A percentile compares a stretch with the other conserved stretches of the same genome.
These are phyloP conservation scores for Cucurbita ficifolia DNA, from an alignment of 306 rosid genomes.

Conservation along the genomic window DNA sequence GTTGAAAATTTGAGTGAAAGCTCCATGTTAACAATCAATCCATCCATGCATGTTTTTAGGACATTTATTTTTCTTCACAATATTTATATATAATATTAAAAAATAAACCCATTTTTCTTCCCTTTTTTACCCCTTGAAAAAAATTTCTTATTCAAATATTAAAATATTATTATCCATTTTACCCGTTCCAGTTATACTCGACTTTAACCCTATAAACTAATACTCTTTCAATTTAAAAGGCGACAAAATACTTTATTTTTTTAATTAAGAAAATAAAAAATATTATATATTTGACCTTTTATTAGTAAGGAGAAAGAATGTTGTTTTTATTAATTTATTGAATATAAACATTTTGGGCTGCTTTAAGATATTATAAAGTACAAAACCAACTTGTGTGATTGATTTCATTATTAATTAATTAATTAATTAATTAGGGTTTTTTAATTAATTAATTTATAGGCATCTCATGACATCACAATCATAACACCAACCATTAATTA, in stretches of 20 bases:
- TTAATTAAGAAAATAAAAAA: neutral
- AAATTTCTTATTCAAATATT: neutral
- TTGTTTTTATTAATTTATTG: neutral
- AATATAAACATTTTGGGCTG: neutral
- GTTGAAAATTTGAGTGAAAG: neutral
- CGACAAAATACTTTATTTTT: constrained; percentile 1
- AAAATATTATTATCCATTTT: no score
- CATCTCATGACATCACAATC: neutral
- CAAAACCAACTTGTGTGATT: neutral
- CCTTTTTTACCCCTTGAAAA: neutral
- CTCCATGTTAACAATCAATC: constrained; percentile 1
- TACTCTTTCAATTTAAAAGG: no score
- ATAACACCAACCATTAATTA: neutral
- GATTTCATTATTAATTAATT: neutral
- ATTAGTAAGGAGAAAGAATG: neutral
- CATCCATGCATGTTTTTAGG: constrained; percentile 8
- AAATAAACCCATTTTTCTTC: neutral
- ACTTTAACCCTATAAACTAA: no score
- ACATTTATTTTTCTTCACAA: neutral
- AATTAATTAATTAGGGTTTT: neutral
- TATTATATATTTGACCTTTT: neutral
- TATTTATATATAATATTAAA: neutral
- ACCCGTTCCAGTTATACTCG: no score
- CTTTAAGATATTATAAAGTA: neutral
- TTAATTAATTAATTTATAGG: neutral